Percentiles rank a stretch among this genome's conserved stretches.
Evolutionary conservation across 2,329 filamentous ascomycete genomes (phyloP).

Genomic region (Cladosporium sp.): DNA sequence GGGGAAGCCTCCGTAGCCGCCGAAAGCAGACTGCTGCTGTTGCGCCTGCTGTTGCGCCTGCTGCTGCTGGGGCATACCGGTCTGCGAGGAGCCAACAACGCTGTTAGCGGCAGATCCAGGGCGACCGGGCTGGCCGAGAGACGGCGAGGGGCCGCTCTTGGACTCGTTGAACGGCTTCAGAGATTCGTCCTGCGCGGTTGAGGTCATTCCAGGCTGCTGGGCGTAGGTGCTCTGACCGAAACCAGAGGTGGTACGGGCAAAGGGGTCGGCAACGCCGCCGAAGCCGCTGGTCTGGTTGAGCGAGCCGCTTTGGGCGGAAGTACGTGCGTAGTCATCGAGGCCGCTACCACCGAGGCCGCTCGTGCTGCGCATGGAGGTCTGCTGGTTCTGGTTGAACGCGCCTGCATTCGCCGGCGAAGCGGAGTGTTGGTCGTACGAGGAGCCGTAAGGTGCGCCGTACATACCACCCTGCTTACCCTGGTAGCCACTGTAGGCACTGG

Average conservation of each 20-base stretch:
- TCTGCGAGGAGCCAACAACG: conserved; percentile 46
- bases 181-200: conserved; percentile 43
- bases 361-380: conserved; percentile 41
- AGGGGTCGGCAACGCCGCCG: conserved; percentile 55
- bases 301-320: conserved; percentile 49
- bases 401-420: conserved; percentile 60
- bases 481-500: conserved; percentile 42
- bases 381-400: conserved; percentile 44
- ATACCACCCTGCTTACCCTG: conserved; percentile 47
- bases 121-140: conserved; percentile 58
- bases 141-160: conserved; percentile 53
- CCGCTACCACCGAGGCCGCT: conserved; percentile 43
- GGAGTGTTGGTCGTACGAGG: conserved; percentile 59
- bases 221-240: conserved; percentile 50
- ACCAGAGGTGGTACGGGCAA: conserved; percentile 54
- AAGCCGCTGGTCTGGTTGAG: conserved; percentile 51
- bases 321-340: conserved; percentile 56
- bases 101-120: conserved; percentile 61
- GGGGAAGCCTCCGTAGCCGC: conserved; percentile 49
- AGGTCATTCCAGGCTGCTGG: conserved; percentile 36
- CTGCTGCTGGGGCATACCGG: conserved; percentile 32
- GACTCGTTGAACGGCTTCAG: conserved; percentile 56
- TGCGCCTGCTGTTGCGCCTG: conserved; percentile 48
- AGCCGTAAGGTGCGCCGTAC: conserved; percentile 57
- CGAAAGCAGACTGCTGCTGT: conserved; percentile 57